Conservation (phyloP, 2,329 filamentous ascomycete genomes). For the Lizonia empirigonia region DNA sequence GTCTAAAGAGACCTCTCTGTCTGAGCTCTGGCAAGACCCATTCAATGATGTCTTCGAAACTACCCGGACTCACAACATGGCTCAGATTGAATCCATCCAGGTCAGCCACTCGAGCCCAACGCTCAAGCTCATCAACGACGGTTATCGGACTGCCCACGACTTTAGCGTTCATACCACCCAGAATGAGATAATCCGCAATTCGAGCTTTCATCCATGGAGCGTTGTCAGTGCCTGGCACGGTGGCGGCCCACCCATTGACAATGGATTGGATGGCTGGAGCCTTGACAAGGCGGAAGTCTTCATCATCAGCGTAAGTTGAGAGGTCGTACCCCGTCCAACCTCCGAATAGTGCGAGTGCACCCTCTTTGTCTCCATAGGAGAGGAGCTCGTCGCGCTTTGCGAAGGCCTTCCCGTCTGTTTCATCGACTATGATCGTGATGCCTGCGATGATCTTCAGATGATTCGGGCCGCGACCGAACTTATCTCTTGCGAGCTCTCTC, state of each 20-base stretch:
- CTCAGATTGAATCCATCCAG: neutral
- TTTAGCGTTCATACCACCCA: slow-evolving; percentile 67
- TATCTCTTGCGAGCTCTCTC: neutral
- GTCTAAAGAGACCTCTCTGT: neutral
- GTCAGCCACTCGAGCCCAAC: neutral
- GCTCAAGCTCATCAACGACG: neutral
- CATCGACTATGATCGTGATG: slow-evolving; percentile 53
- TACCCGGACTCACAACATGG: neutral
- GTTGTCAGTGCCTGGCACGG: slow-evolving; percentile 40
- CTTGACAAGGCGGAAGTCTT: neutral
- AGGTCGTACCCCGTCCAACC: slow-evolving; percentile 73
- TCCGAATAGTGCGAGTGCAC: slow-evolving; percentile 70
- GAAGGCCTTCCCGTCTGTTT: slow-evolving; percentile 67
- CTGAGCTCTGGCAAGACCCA: neutral
- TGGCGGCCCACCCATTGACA: slow-evolving; percentile 14
- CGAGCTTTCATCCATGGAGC: slow-evolving; percentile 72
- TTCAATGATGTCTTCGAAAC: neutral
- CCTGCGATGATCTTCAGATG: neutral
- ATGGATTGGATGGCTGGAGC: slow-evolving; percentile 13
- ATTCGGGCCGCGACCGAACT: neutral
- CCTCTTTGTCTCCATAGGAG: slow-evolving; percentile 57
- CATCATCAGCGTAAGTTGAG: slow-evolving; percentile 50
- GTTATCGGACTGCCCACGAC: neutral
- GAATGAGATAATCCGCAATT: slow-evolving; percentile 67
- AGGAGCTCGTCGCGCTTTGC: slow-evolving; percentile 64